Conservation (phyloP, 2,329 filamentous ascomycete genomes). For the Penicillium verrucosum region DNA sequence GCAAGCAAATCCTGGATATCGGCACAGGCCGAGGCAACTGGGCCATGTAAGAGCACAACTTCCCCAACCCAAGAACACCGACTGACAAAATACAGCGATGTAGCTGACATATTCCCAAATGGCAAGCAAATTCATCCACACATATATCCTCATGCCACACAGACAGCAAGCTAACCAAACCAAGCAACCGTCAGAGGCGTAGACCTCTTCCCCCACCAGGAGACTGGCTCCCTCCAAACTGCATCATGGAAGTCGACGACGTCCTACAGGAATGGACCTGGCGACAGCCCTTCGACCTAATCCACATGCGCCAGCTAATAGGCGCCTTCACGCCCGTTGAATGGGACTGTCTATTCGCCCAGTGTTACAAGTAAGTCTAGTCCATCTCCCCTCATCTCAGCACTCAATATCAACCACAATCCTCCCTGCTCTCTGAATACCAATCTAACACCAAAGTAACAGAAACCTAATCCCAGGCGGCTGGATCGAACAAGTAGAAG, state of each 20-base stretch:
- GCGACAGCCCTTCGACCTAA: conserved; percentile 14
- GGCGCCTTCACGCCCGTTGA: conserved; percentile 1
- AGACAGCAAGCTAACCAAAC: not conserved
- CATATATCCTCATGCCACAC: not conserved
- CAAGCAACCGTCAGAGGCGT: conserved; percentile 11
- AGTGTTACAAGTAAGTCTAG: conserved; percentile 1
- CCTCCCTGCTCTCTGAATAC: not conserved
- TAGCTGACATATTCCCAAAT: conserved; percentile 3
- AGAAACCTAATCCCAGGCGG: conserved; percentile 4
- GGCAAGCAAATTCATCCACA: not conserved
- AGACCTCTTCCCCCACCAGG: conserved; percentile 19
- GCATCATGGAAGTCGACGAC: conserved; percentile 22
- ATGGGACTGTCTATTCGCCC: conserved; percentile 1
- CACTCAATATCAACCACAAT: no score
- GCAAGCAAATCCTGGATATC: conserved; percentile 5
- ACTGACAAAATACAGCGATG: not conserved
- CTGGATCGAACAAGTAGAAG: conserved; percentile 6
- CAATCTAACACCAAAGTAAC: not conserved
- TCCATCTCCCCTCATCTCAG: no score
- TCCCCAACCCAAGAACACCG: no score
- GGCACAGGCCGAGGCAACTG: conserved; percentile 9
- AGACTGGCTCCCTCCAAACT: conserved; percentile 23
- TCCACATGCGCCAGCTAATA: conserved; percentile 14
- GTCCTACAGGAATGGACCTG: conserved; percentile 16
- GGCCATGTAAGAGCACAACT: conserved; percentile 1